A percentile compares a stretch with the other conserved stretches of the same genome.
Evolutionary conservation across 805 yeast genomes (phyloP).

Genomic region (Lipomyces sp.): DNA sequence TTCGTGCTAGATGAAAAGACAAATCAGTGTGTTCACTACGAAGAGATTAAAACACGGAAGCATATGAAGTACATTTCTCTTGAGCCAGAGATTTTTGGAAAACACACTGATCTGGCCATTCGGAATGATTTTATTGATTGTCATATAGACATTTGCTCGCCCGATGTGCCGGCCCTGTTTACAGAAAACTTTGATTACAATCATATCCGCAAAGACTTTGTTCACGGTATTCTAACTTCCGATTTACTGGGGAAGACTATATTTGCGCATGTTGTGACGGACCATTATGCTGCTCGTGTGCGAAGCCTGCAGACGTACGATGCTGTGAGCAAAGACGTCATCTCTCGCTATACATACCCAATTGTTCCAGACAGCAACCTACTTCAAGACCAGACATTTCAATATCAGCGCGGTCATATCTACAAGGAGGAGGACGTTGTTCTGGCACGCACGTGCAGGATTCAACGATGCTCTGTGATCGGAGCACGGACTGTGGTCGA

Average conservation of each 20-base stretch:
- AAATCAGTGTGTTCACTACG: slow-evolving; percentile 78
- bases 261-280: slow-evolving; percentile 77
- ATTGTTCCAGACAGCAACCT: slow-evolving; percentile 82
- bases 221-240: slow-evolving; percentile 83
- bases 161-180: slow-evolving; percentile 90
- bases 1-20: slow-evolving; percentile 74
- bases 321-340: slow-evolving; percentile 82
- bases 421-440: slow-evolving; percentile 88
- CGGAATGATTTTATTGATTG: slow-evolving; percentile 95
- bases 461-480: slow-evolving; percentile 75
- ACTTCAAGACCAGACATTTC: slow-evolving; percentile 65
- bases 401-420: slow-evolving; percentile 78
- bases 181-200: slow-evolving; percentile 97
- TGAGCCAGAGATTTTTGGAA: slow-evolving; percentile 80
- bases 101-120: slow-evolving; percentile 69
- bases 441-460: slow-evolving; percentile 86
- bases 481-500: slow-evolving; percentile 78
- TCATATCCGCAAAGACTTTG: slow-evolving; percentile 77
- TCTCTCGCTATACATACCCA: slow-evolving; percentile 92
- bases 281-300: slow-evolving; percentile 90
- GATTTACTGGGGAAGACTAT: slow-evolving; percentile 88
- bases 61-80: slow-evolving; percentile 53
- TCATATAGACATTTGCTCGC: slow-evolving; percentile 91
- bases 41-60: slow-evolving; percentile 53
- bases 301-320: slow-evolving; percentile 92